Evolutionary conservation across 1,284 basidiomycete species (phyloP).

Genomic region (Agaricales sp.): DNA sequence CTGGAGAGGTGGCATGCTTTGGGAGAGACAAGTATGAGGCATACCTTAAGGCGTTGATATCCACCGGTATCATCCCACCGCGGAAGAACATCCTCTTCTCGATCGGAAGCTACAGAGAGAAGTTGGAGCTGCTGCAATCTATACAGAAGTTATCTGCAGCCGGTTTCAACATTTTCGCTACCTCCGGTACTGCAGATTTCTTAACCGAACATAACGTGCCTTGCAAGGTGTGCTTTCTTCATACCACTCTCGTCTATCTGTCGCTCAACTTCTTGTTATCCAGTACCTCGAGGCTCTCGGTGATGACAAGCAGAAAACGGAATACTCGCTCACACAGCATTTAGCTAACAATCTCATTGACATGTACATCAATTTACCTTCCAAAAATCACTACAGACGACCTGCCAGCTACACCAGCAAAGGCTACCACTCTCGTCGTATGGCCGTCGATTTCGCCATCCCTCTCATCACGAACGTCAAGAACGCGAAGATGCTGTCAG

Average conservation of each 20-base stretch:
- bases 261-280: conserved; percentile 9
- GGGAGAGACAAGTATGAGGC: conserved; percentile 97
- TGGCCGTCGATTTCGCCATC: conserved; percentile 99
- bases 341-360: conserved; percentile 94
- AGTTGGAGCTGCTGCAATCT: conserved; percentile 90
- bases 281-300: conserved; percentile 86
- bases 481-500: conserved; percentile 94
- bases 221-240: conserved; percentile 54
- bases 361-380: conserved; percentile 99
- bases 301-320: conserved; percentile 82
- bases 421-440: conserved; percentile 92
- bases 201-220: conserved; percentile 78
- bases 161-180: conserved; percentile 96
- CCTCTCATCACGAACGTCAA: conserved; percentile 99
- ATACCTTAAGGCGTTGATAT: conserved; percentile 94
- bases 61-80: conserved; percentile 88
- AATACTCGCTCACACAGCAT: conserved; percentile 93
- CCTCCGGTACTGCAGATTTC: conserved; percentile 94
- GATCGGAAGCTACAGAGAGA: conserved; percentile 95
- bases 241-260: conserved; percentile 9
- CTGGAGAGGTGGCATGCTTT: conserved; percentile 98
- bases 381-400: conserved; percentile 95
- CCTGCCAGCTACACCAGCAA: conserved; percentile 96
- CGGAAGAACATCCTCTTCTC: conserved; percentile 96
- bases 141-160: conserved; percentile 94